Percentiles rank a stretch among this genome's conserved stretches.
These are phyloP conservation scores for Globisporangium emineosum DNA, from an alignment of 352 stramenopile species.

Conservation along the genomic window DNA sequence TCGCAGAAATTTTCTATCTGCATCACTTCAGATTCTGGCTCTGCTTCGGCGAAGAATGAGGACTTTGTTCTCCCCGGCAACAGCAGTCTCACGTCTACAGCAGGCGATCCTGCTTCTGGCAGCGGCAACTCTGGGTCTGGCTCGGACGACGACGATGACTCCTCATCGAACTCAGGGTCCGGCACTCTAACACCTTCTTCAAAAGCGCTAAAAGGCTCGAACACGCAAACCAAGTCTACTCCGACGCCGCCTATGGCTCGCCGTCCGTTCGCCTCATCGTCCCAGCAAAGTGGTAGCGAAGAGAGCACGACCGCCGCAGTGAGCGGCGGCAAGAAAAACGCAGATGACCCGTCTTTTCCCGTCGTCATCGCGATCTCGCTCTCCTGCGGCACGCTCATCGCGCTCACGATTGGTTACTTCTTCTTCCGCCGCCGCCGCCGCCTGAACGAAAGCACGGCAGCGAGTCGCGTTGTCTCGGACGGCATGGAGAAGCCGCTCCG, in stretches of 20 bases:
- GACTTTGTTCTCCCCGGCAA: not conserved
- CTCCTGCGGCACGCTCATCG: slow-evolving; percentile 9
- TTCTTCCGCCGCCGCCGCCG: slow-evolving; percentile 11
- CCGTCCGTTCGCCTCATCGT: not conserved
- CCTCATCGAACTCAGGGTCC: not conserved
- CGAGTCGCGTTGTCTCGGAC: slow-evolving; percentile 3
- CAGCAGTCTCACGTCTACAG: not conserved
- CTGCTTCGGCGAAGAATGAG: not conserved
- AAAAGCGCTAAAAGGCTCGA: not conserved
- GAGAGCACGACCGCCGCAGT: slow-evolving; percentile 8
- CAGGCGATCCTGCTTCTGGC: not conserved
- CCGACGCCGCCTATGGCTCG: slow-evolving; percentile 4
- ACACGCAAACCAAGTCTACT: not conserved
- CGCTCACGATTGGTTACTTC: slow-evolving; percentile 12
- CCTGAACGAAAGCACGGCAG: slow-evolving; percentile 4
- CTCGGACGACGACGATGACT: not conserved
- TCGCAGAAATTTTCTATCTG: slow-evolving; percentile 29
- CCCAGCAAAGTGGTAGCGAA: slow-evolving; percentile 1
- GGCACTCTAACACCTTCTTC: not conserved
- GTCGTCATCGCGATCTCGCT: slow-evolving; percentile 18
- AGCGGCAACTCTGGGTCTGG: not conserved
- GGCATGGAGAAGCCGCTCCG: slow-evolving; percentile 11
- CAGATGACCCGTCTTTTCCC: not conserved
- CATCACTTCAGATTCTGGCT: slow-evolving; percentile 7
- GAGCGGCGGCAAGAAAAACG: not conserved